These are phyloP conservation scores for Debaryomyces tyrocola DNA, from an alignment of 805 yeast genomes.

Conservation along the genomic window DNA sequence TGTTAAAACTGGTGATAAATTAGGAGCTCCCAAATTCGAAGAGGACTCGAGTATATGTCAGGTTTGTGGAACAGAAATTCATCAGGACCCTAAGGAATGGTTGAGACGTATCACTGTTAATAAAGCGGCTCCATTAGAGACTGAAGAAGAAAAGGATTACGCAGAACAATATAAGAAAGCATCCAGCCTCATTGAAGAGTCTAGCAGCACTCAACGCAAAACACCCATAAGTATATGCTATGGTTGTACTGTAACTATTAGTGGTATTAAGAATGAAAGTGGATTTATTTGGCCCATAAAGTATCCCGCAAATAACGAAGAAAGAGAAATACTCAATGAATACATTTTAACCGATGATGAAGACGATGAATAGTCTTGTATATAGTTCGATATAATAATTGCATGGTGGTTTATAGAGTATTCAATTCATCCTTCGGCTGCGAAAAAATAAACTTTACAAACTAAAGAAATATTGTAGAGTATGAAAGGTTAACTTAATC, in stretches of 20 bases:
- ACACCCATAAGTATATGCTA: constrained; percentile 56
- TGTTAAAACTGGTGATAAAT: constrained; percentile 81
- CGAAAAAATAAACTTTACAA: no score
- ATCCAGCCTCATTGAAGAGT: constrained; percentile 5
- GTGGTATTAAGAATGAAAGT: constrained; percentile 30
- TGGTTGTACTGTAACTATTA: constrained; percentile 70
- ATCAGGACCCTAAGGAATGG: constrained; percentile 65
- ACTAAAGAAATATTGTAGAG: no score
- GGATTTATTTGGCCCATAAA: constrained; percentile 38
- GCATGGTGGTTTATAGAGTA: not conserved
- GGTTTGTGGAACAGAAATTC: constrained; percentile 56
- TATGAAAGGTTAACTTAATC: no score
- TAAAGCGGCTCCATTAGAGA: constrained; percentile 48
- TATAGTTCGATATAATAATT: not conserved
- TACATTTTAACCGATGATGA: constrained; percentile 45
- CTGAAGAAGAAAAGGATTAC: constrained; percentile 38
- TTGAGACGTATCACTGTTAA: constrained; percentile 64
- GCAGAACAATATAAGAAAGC: constrained; percentile 14
- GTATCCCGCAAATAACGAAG: constrained; percentile 6
- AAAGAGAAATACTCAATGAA: constrained; percentile 42
- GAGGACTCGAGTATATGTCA: constrained; percentile 40
- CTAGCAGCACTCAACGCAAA: constrained; percentile 3
- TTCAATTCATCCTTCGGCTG: no score
- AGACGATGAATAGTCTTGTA: constrained; percentile 2
- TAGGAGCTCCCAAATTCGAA: constrained; percentile 47